Evolutionary conservation across 2,329 filamentous ascomycete species (phyloP), one percentile per base, ranked within the genome.

Genomic region (Rutstroemia sydowiana): DNA sequence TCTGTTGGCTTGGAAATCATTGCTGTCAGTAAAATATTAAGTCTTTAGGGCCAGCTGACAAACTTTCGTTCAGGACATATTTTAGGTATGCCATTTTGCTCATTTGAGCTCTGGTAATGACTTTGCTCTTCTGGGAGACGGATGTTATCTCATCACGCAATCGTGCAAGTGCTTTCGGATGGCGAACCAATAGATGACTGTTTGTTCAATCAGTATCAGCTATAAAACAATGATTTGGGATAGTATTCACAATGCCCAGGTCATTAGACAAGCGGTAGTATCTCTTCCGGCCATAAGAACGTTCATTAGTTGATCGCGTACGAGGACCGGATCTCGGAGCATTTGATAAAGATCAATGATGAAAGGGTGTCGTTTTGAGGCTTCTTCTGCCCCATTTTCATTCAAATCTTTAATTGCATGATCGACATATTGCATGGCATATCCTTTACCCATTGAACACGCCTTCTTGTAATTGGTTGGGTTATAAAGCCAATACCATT

Each of bases 241-340:
- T 26, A 26, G 16, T 13, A 55, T 47, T 56, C 8, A 59, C 55
- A 59, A 54, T 14, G 51, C 74, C 67, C 59, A 76, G 70, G 1
- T 71, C 4, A 74, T 60, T 2, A 72, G 56, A 14, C 52, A 54
- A 18, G 69, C 68, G 1, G 71, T 74, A 2, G 70, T 72, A 49
- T 74, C 72, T 34, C 71, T 61, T 6, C 69, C 70, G 2, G 70
- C 71, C 23, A 70, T 52, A 28, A 73, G 58, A 16, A 71, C 62
- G 30, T 62, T 60, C 13, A 67, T 53, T 2, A 61, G 32, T 50
- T 72, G 65, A 45, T 4, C 67, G 59, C 2, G 70, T 70, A 54
- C 18, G 5, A 50, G 21, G 14, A 23, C 28, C 43, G 16, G 53
- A 31, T 45, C 55, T 51, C 45, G 76, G 4, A 77, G 79, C n/a